Evolutionary conservation across 139 green algal species (phyloP), one percentile per base, ranked within the genome.

Genomic region (Coelastrella sp.): DNA sequence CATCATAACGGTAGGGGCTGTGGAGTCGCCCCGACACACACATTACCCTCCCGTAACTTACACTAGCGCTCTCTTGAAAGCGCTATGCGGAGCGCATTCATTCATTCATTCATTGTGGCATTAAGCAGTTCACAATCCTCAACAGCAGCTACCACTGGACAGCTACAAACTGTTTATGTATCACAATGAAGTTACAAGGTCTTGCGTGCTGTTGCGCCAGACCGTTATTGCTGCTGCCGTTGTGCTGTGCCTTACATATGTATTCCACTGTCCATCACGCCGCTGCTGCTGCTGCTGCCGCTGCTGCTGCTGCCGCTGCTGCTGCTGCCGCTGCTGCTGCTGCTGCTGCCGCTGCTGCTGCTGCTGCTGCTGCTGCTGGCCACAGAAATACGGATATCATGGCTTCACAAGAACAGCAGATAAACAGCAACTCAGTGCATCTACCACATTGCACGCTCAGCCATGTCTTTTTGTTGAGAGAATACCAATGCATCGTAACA

Each of bases 271-370:
- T 10, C 7, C 10, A 68, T 16, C 10, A n/a, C n/a, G n/a, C n/a
- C 61, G 61, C 61, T 68, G 7, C 7, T 16, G 61, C 61, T 16
- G 10, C 7, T n/a, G n/a, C n/a, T n/a, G 61, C 61, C 7, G 7
- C 61, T 16, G 7, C 61, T 68, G 61, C 61, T 79, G 20, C 20
- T 79, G 73, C 6, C 17, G 73, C n/a, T 79, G 11, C 8, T 79
- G 73, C 20, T 79, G 11, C 8, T 57, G 73, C 11, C 11, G 73
- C 8, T 79, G 73, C 20, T 79, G 10, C 11, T 77, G 71, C 71
- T 77, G n/a, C n/a, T 47, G 68, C 68, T 76, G 68, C 57, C 74
- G 79, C 76, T 83, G 76, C 68, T 76, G 68, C 68, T 75, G 68
- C 16, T n/a, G 68, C 32, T 47, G 32, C 32, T 47, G 32, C 32